Evolutionary conservation across 139 green algal species (phyloP).

Genomic region (Chlorella vulgaris): DNA sequence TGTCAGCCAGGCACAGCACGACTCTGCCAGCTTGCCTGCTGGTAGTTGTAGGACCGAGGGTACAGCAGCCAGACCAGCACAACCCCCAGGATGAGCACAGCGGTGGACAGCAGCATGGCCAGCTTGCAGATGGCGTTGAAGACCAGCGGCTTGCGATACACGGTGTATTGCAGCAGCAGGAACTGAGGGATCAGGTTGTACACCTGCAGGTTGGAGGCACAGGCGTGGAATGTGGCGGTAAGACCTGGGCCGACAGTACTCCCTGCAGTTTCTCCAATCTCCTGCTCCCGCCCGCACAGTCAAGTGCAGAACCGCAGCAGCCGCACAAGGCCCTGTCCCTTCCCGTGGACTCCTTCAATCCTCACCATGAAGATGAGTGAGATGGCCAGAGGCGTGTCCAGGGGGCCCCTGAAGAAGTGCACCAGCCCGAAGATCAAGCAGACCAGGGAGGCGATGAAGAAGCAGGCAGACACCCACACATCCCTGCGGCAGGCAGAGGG

Average conservation of each 20-base stretch:
- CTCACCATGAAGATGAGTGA: constrained; percentile 53
- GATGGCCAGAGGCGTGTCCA: constrained; percentile 48
- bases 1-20: not conserved
- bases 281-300: too few relatives aligned
- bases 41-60: constrained; percentile 57
- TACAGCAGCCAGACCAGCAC: constrained; percentile 64
- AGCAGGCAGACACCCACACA: constrained; percentile 43
- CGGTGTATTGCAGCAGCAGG: constrained; percentile 56
- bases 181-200: constrained; percentile 61
- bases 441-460: constrained; percentile 29
- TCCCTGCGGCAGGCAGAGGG: constrained; percentile 30
- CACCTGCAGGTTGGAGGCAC: constrained; percentile 10
- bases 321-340: too few relatives aligned
- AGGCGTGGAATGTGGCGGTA: not conserved
- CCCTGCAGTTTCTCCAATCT: too few relatives aligned
- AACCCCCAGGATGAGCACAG: constrained; percentile 39
- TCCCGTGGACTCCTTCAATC: too few relatives aligned
- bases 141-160: constrained; percentile 26
- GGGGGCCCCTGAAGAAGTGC: constrained; percentile 35
- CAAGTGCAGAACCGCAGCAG: too few relatives aligned
- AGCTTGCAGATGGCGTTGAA: constrained; percentile 45
- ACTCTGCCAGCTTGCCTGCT: not conserved
- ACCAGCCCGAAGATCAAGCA: constrained; percentile 54
- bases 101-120: constrained; percentile 37
- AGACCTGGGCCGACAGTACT: too few relatives aligned